These are phyloP conservation scores for Hygrophoropsis aurantiaca DNA, from an alignment of 768 basidiomycete species.

Conservation along the genomic window DNA sequence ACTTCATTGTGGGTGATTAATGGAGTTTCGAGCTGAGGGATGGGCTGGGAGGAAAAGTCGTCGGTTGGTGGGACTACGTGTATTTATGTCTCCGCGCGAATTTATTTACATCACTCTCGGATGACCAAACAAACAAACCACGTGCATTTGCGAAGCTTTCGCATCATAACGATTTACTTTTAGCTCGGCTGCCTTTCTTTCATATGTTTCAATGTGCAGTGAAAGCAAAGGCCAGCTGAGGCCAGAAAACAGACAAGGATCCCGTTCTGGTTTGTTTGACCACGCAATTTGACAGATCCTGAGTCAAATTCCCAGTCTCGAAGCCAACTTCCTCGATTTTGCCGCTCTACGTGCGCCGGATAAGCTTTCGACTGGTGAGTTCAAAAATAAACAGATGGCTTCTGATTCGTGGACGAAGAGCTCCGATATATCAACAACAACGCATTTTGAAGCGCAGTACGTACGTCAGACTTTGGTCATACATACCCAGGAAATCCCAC, in stretches of 20 bases:
- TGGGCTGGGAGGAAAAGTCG: conserved; percentile 22
- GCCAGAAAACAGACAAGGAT: background rate
- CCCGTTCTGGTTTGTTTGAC: background rate
- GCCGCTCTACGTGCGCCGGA: no score
- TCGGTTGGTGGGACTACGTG: conserved; percentile 12
- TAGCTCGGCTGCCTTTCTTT: background rate
- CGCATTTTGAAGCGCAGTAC: background rate
- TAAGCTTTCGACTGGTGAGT: no score
- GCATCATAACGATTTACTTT: background rate
- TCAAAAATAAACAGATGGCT: conserved; percentile 7
- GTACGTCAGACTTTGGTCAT: conserved; percentile 3
- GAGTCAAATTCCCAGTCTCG: no score
- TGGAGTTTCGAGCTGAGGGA: conserved; percentile 15
- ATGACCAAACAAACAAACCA: background rate
- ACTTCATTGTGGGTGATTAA: conserved; percentile 47
- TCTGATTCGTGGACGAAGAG: background rate
- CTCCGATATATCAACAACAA: conserved; percentile 3
- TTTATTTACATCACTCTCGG: conserved; percentile 10
- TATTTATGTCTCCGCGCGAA: conserved; percentile 36
- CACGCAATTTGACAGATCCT: no score
- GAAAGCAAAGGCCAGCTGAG: background rate
- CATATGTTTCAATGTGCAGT: no score
- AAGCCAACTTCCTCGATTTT: no score
- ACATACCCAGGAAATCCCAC: background rate
- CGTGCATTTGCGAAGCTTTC: conserved; percentile 13